These are phyloP conservation scores for Penicillium sp. DNA, from an alignment of 2,329 filamentous ascomycete species.

Conservation along the genomic window DNA sequence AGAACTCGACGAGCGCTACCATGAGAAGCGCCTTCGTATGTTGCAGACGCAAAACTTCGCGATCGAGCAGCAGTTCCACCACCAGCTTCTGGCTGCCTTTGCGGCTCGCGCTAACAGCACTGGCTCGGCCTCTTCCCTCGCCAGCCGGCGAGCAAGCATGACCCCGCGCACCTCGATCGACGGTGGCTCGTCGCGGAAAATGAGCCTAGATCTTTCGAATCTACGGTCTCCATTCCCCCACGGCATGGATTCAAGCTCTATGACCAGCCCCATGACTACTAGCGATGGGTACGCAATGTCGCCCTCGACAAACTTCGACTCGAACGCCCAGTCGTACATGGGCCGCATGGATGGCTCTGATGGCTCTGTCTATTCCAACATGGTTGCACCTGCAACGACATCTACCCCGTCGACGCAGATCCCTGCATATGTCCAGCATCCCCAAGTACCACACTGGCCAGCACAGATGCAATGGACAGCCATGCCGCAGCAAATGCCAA, in stretches of 20 bases:
- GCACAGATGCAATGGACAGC: slow-evolving; percentile 27
- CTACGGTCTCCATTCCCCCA: slow-evolving; percentile 34
- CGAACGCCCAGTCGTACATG: slow-evolving; percentile 29
- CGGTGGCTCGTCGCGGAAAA: slow-evolving; percentile 33
- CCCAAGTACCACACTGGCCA: slow-evolving; percentile 20
- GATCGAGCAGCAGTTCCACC: slow-evolving; percentile 43
- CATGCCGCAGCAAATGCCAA: slow-evolving; percentile 30
- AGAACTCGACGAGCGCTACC: slow-evolving; percentile 80
- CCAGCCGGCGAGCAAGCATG: slow-evolving; percentile 33
- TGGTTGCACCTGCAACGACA: slow-evolving; percentile 18
- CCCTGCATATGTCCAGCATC: slow-evolving; percentile 34
- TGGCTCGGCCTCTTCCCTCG: slow-evolving; percentile 25
- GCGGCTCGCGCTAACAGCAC: slow-evolving; percentile 27
- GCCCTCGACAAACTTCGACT: slow-evolving; percentile 28
- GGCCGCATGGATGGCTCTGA: slow-evolving; percentile 23
- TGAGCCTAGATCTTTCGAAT: slow-evolving; percentile 40
- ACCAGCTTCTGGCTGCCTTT: slow-evolving; percentile 42
- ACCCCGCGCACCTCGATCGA: slow-evolving; percentile 32
- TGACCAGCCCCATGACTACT: slow-evolving; percentile 33
- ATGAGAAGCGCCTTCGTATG: slow-evolving; percentile 45
- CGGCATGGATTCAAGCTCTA: slow-evolving; percentile 24
- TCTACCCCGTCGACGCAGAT: slow-evolving; percentile 24
- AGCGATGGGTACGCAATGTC: slow-evolving; percentile 31
- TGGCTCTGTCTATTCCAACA: slow-evolving; percentile 26
- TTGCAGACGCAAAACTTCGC: slow-evolving; percentile 43